Evolutionary conservation across 495 filamentous ascomycete genomes (phyloP), one percentile per base, ranked within the genome.

Genomic region (Amphirosellinia nigrospora): DNA sequence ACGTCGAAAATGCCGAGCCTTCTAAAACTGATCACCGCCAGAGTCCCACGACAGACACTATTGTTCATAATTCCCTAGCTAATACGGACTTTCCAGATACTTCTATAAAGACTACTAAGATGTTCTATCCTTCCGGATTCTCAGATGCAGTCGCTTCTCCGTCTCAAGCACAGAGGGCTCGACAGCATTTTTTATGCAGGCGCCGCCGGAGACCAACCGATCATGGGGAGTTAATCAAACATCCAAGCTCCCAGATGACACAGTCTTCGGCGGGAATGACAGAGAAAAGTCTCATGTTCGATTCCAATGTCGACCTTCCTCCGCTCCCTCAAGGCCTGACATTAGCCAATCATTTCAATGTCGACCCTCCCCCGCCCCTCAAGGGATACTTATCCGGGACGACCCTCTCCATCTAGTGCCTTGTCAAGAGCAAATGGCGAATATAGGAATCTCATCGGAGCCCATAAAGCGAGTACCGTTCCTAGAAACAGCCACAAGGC

Each of bases 161-260:
- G 9, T 3, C 8, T 19, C 13, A 63, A 19, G 28, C 69, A 64
- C 39, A 68, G 21, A 76, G 70, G 19, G 69, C 58, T 7, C 69
- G 69, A 41, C 74, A 63, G 43, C 72, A 67, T 78, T 78, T 78
- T 78, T 78, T 78, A 78, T 78, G 75, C 74, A 73, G 68, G 34
- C 72, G 72, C 69, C 71, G 72, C 28, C 72, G 75, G 30, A 70
- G 61, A 50, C 68, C 28, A 50, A 71, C 74, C 62, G 70, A 76
- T 36, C 72, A 73, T 21, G 74, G 70, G 36, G 73, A 73, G 39
- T 46, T 58, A 41, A 41, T 23, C 16, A 52, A 55, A 36, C 43
- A 28, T 19, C 32, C 7, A 28, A 38, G 11, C 7, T 30, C 36
- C 6, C 23, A 26, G 28, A 53, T 43, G 34, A 69, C 28, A 23